These are phyloP conservation scores for Calonectria naviculata DNA, from an alignment of 2,329 filamentous ascomycete genomes.

Conservation along the genomic window DNA sequence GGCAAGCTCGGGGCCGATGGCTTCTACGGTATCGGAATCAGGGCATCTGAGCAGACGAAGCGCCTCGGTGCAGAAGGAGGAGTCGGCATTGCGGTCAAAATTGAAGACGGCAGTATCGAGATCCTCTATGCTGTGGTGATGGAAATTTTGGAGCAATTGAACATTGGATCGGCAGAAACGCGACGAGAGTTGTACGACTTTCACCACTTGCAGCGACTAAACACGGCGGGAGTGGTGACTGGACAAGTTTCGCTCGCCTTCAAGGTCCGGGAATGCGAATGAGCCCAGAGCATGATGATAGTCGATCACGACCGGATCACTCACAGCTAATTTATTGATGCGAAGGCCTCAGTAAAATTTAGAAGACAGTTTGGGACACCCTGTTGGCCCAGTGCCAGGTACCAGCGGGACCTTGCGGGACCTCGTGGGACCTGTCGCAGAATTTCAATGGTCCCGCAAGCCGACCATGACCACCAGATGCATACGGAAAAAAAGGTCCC, in stretches of 20 bases:
- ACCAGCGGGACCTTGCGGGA: no score
- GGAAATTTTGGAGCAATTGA: slow-evolving; percentile 57
- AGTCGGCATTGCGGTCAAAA: slow-evolving; percentile 58
- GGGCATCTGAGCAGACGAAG: slow-evolving; percentile 49
- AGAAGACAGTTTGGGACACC: no score
- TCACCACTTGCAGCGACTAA: slow-evolving; percentile 46
- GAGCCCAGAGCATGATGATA: not conserved
- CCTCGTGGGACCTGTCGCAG: no score
- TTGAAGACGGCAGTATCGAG: slow-evolving; percentile 58
- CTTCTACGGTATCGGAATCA: slow-evolving; percentile 58
- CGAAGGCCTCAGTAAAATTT: no score
- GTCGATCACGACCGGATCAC: not conserved
- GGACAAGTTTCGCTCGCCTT: slow-evolving; percentile 40
- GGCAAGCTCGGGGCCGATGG: slow-evolving; percentile 62
- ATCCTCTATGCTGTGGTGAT: slow-evolving; percentile 55
- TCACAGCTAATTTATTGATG: no score
- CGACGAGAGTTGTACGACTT: slow-evolving; percentile 45
- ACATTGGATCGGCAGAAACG: slow-evolving; percentile 47
- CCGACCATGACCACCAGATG: no score
- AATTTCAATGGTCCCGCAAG: no score
- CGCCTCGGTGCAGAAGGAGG: slow-evolving; percentile 49
- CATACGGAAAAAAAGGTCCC: no score
- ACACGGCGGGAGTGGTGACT: slow-evolving; percentile 52
- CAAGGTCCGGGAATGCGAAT: slow-evolving; percentile 11
- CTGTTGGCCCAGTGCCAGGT: no score